Base-by-base conservation (phyloP, 176 grass and related monocot genomes). In the Eremochloa ophiuroides region DNA sequence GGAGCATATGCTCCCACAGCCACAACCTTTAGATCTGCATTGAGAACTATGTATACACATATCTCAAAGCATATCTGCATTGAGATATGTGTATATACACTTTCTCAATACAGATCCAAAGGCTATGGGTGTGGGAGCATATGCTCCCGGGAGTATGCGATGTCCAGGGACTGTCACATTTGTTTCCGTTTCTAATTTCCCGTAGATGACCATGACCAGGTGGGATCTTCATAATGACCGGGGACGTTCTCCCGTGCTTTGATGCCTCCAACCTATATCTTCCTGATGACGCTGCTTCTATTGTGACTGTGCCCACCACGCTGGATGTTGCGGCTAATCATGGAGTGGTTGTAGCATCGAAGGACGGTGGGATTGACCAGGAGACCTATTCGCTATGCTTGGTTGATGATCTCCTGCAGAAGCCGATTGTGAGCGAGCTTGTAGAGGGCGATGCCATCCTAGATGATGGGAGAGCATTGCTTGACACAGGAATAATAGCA, bases 221-320 rank as follows among this genome's bases (percentile, higher is more conserved):
- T 89, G 95, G 95, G 48, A 89, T 98, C 62, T 91, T 98, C 82
- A 98, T 98, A 81, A 98, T 98, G 95, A 98, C 95, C 1, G 95
- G 95, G 67, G 95, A 98, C 48, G 95, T 98, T 68, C 95, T 98
- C 37, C 95, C 95, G 0, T 98, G 95, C 56, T 98, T 98, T 48
- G 95, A 98, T 71, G 92, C 90, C 69, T 84, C 86, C 8, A 85
- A 66, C 33, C 85, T 98, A 34, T 41, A 87, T 58, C 90, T 98
- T 75, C 95, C 95, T 1, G 92, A 98, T 3, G 84, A 93, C 31
- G 79, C 88, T 12, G 89, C 85, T 39, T 94, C 90, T 81, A 91
- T 98, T 33, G 82, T 98, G 69, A 98, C 92, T 6, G 92, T 80
- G 31, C 95, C 92, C 43, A 94, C 93, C 53, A 93, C 92, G 53